These are phyloP conservation scores for Sesbania bispinosa DNA, from an alignment of 306 rosid species.

Conservation along the genomic window DNA sequence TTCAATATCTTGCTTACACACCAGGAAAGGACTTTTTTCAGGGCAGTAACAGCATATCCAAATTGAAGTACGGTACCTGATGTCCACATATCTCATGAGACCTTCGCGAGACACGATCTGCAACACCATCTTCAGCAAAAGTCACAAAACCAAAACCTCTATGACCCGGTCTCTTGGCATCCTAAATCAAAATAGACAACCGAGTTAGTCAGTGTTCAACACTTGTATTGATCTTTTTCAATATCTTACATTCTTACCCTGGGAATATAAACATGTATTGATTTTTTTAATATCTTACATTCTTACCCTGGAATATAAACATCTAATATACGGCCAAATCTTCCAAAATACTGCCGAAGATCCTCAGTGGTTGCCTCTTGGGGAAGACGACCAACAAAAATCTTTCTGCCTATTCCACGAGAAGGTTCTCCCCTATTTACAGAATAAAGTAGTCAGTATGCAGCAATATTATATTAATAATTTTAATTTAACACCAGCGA, in stretches of 20 bases:
- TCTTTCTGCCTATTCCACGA: slow-evolving; percentile 73
- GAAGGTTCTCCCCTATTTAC: slow-evolving; percentile 68
- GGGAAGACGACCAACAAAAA: slow-evolving; percentile 87
- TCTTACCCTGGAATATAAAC: slow-evolving; percentile 90
- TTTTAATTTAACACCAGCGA: neutral
- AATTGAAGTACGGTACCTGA: slow-evolving; percentile 62
- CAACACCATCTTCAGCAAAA: slow-evolving; percentile 91
- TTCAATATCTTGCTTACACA: neutral
- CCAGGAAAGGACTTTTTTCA: neutral
- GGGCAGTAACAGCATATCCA: neutral
- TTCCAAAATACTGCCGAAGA: slow-evolving; percentile 88
- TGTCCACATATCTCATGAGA: slow-evolving; percentile 92
- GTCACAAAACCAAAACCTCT: slow-evolving; percentile 98
- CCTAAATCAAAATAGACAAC: slow-evolving; percentile 41
- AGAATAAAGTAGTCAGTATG: slow-evolving; percentile 15
- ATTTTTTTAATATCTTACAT: slow-evolving; percentile 40
- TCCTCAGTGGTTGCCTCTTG: slow-evolving; percentile 85
- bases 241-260: slow-evolving; percentile 65
- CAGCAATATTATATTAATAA: slow-evolving; percentile 10
- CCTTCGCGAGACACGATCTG: slow-evolving; percentile 88
- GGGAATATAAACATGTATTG: slow-evolving; percentile 71
- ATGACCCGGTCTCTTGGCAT: slow-evolving; percentile 87
- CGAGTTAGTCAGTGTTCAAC: slow-evolving; percentile 17
- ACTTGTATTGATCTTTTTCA: neutral
- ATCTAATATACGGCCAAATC: slow-evolving; percentile 89